Evolutionary conservation across 129 eudicot species (phyloP), one percentile per base, ranked within the genome.

Genomic region (Flaveria trinervia): DNA sequence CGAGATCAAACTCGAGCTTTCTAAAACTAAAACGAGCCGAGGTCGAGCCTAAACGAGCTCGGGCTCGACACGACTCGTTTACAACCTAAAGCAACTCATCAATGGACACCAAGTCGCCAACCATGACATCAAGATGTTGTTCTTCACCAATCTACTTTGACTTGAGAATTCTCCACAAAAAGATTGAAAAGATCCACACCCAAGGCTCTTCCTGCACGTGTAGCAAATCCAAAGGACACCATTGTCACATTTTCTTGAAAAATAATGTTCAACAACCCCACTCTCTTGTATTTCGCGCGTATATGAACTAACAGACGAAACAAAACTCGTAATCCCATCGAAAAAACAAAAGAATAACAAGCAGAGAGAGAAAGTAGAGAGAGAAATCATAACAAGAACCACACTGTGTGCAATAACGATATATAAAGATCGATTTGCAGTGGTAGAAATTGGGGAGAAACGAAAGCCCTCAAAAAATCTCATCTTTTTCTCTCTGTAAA

Each of bases 261-360:
- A 49, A 36, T 36, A 5, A 36, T 36, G 41, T 36, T 36, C 73
- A 17, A 67, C 48, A 79, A 62, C 64, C 48, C 78, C 78, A 79
- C 78, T 64, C 83, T 74, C 75, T 44, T 55, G 46, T 56, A 74
- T 80, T 80, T 74, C 80, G 79, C 84, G 76, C 84, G 79, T 66
- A 73, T 67, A 17, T 74, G 14, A 80, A 66, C 75, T 30, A 55
- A 44, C 80, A 56, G 9, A 55, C 74, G 7, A 66, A 65, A 43
- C 64, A 72, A 79, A 65, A 78, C 83, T 62, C 65, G 60, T 72
- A 50, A 43, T 44, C 49, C 62, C 61, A 72, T 33, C 30, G 12
- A 72, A 72, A 52, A 57, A 6, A 55, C 13, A 3, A 13, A 12
- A 26, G 16, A 69, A n/a, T n/a, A 57, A 39, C 2, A n/a, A 17